Conservation (phyloP, 2,329 filamentous ascomycete genomes). For the Pezicula radicicola region DNA sequence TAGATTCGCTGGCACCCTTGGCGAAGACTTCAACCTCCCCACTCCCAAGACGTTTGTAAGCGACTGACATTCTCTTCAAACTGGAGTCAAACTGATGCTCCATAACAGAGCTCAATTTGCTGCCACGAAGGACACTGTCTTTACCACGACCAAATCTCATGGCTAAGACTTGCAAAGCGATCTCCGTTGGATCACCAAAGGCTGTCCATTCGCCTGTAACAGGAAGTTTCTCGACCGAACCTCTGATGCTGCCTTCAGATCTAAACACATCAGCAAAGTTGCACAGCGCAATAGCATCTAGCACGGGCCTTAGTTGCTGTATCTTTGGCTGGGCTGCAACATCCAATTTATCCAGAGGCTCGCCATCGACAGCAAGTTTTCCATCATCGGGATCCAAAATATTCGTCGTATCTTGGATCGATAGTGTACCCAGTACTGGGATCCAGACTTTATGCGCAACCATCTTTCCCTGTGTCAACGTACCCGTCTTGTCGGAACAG, state of each 20-base stretch:
- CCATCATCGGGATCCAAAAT: slow-evolving; percentile 61
- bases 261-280: slow-evolving; percentile 48
- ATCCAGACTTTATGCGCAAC: slow-evolving; percentile 57
- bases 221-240: slow-evolving; percentile 13
- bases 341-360: too few relatives aligned
- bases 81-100: slow-evolving; percentile 74
- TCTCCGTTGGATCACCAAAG: slow-evolving; percentile 68
- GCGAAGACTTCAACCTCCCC: slow-evolving; percentile 45
- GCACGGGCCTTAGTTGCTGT: slow-evolving; percentile 14
- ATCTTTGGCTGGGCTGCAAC: too few relatives aligned
- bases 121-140: slow-evolving; percentile 43
- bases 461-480: slow-evolving; percentile 51
- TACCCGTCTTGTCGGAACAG: slow-evolving; percentile 70
- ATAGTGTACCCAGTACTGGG: slow-evolving; percentile 47
- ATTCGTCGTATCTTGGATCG: slow-evolving; percentile 52
- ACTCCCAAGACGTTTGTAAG: slow-evolving; percentile 47
- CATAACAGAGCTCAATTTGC: slow-evolving; percentile 47
- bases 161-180: slow-evolving; percentile 71
- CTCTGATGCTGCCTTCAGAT: slow-evolving; percentile 1
- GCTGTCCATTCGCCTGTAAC: slow-evolving; percentile 45
- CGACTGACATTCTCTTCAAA: slow-evolving; percentile 72
- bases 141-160: slow-evolving; percentile 61
- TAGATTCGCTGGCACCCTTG: slow-evolving; percentile 57
- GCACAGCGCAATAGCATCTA: slow-evolving; percentile 56
- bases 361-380: slow-evolving; percentile 40